phyloP scores from a whole-genome alignment of 768 basidiomycete genomes.

The Scleroderma citrinum region DNA sequence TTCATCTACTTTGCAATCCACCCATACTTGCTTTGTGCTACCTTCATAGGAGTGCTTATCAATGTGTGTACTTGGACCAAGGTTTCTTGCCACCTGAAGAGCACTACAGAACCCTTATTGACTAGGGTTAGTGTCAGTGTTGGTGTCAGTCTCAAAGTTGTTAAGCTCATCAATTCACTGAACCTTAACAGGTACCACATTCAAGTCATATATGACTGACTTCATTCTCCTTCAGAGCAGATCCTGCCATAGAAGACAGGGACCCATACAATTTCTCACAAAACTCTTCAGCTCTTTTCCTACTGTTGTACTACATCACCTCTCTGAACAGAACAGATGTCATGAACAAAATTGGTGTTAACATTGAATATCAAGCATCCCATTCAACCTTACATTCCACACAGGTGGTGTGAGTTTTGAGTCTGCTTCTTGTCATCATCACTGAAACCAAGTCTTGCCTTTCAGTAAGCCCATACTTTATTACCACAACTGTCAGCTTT shows the following conservation, averaged over 20 bases:
- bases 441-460: too few species aligned
- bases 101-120: too few species aligned
- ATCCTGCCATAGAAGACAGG: constrained; percentile 45
- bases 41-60: too few species aligned
- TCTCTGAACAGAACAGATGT: constrained; percentile 36
- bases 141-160: too few species aligned
- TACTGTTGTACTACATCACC: constrained; percentile 48
- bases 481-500: constrained; percentile 33
- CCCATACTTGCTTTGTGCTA: too few species aligned
- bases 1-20: too few species aligned
- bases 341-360: constrained; percentile 47
- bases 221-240: constrained; percentile 30
- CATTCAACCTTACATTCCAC: constrained; percentile 35
- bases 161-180: too few species aligned
- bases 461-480: constrained; percentile 31
- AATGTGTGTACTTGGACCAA: too few species aligned
- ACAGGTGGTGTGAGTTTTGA: constrained; percentile 52
- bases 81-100: too few species aligned
- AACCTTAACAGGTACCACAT: too few species aligned
- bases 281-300: constrained; percentile 46
- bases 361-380: constrained; percentile 46
- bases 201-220: not conserved
- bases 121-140: too few species aligned
- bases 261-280: constrained; percentile 57
- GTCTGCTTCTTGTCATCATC: too few species aligned